Percentiles rank a stretch among this genome's conserved stretches.
These are phyloP conservation scores for Globisporangium nodosum DNA, from an alignment of 352 stramenopile genomes.

Conservation along the genomic window DNA sequence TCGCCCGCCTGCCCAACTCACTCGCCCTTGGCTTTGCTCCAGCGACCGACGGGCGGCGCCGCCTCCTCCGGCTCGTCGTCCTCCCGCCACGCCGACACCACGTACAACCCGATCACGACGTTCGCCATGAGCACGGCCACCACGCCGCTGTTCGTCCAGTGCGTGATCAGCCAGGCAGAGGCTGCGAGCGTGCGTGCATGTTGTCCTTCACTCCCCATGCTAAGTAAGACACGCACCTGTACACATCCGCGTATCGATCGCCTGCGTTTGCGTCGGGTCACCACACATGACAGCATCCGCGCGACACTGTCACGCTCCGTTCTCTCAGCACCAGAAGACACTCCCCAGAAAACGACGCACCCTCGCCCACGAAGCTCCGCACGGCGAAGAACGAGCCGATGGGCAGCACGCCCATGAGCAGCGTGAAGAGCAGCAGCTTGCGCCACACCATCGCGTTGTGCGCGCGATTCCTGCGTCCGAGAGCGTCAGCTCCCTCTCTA, in stretches of 20 bases:
- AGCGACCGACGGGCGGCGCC: constrained; percentile 50
- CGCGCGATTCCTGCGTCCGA: constrained; percentile 40
- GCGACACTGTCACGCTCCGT: neutral
- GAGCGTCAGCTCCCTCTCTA: neutral
- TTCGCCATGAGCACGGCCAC: constrained; percentile 70
- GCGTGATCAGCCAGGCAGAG: neutral
- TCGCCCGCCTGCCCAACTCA: neutral
- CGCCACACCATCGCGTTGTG: constrained; percentile 70
- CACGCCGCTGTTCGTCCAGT: constrained; percentile 37
- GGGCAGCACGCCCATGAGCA: constrained; percentile 60
- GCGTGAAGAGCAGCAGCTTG: constrained; percentile 69
- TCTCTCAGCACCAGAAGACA: neutral
- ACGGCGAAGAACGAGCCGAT: constrained; percentile 63
- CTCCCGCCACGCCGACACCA: constrained; percentile 66
- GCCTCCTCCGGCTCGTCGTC: constrained; percentile 43
- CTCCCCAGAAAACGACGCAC: constrained; percentile 14
- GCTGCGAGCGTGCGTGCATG: constrained; percentile 12
- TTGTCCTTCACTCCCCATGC: neutral
- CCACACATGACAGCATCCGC: neutral
- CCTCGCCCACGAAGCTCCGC: constrained; percentile 33
- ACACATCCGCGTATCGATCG: constrained; percentile 52
- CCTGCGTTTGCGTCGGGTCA: constrained; percentile 14
- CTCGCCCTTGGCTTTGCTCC: constrained; percentile 44
- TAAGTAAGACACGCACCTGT: constrained; percentile 31
- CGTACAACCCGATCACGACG: constrained; percentile 71